Evolutionary conservation across 2,329 filamentous ascomycete genomes (phyloP), one percentile per base, ranked within the genome.

Genomic region (Ceratocystis diversiconidia): DNA sequence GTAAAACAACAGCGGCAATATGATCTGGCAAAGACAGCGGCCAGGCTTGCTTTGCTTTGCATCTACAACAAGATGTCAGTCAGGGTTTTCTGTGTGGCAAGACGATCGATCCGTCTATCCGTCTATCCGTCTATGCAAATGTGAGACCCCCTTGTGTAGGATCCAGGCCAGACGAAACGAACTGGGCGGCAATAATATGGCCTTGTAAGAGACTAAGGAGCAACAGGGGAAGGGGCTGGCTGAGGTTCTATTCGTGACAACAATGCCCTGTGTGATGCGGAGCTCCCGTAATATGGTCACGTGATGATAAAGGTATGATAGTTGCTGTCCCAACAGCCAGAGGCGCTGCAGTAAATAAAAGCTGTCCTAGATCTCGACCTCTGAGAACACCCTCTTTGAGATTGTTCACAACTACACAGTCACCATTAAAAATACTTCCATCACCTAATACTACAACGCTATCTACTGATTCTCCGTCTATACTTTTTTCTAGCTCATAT

Each of bases 291-390:
- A 0, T 10, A 2, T 10, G 4, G 12, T 64, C 63, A 64, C 63
- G 63, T 64, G 61, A 1, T n/a, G 57, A 46, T 52, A 28, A 17
- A 2, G 8, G 25, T 28, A 57, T 48, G 57, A 64, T 67, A 32
- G 67, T 68, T 69, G 65, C 65, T 63, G 60, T 63, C 62, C 36
- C 63, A 69, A 69, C 69, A 12, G 46, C 44, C 44, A 61, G 73
- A 75, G 73, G 71, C 73, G 36, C 12, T 65, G 72, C 75, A 73
- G 76, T 79, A 78, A 79, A 79, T 78, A 79, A 78, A 78, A 78
- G 72, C 12, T 59, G 5, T 36, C 30, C 30, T 5, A 6, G 32
- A 36, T 59, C 55, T 59, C 55, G 5, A 59, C 17, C 55, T 57
- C 52, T 41, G 28, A 8, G 1, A 2, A 17, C 17, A 17, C 2